A percentile compares a stretch with the other conserved stretches of the same genome.
Conservation (phyloP, 352 stramenopile species). For the Thalassiosira mediterranea region DNA sequence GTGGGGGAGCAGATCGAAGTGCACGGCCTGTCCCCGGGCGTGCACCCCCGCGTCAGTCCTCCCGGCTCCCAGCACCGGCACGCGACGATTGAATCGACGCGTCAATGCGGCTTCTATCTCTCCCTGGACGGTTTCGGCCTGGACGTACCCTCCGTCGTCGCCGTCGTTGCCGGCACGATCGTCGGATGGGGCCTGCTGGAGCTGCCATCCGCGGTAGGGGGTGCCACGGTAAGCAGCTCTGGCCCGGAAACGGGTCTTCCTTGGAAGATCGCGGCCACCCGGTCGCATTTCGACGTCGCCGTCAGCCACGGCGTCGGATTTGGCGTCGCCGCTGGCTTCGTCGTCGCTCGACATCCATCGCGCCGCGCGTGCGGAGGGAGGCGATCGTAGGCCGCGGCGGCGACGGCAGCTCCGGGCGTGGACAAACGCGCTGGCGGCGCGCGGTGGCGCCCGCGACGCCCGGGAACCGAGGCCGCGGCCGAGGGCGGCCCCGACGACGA, state of each 20-base stretch:
- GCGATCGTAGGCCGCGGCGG: not conserved
- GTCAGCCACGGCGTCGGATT: not conserved
- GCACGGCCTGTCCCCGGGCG: conserved; percentile 88
- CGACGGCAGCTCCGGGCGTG: not conserved
- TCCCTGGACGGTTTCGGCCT: conserved; percentile 34
- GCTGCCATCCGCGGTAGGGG: conserved; percentile 64
- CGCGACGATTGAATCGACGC: conserved; percentile 55
- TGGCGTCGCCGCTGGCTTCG: not conserved
- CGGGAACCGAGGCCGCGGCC: too few relatives aligned
- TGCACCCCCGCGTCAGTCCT: conserved; percentile 93
- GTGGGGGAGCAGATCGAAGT: conserved; percentile 86
- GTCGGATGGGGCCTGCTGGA: conserved; percentile 16
- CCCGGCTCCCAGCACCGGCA: conserved; percentile 88
- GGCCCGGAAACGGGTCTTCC: conserved; percentile 58
- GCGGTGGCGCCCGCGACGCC: too few relatives aligned
- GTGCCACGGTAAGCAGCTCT: conserved; percentile 72
- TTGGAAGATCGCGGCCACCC: not conserved
- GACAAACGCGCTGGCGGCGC: not conserved
- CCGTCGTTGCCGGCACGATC: too few relatives aligned
- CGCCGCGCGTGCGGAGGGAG: not conserved
- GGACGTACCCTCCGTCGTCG: conserved; percentile 23
- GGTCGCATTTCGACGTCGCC: not conserved
- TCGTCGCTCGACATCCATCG: not conserved
- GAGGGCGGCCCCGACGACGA: too few relatives aligned
- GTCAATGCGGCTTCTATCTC: conserved; percentile 68